Evolutionary conservation across 2,329 filamentous ascomycete genomes (phyloP).

Genomic region (Colletotrichum musicola): DNA sequence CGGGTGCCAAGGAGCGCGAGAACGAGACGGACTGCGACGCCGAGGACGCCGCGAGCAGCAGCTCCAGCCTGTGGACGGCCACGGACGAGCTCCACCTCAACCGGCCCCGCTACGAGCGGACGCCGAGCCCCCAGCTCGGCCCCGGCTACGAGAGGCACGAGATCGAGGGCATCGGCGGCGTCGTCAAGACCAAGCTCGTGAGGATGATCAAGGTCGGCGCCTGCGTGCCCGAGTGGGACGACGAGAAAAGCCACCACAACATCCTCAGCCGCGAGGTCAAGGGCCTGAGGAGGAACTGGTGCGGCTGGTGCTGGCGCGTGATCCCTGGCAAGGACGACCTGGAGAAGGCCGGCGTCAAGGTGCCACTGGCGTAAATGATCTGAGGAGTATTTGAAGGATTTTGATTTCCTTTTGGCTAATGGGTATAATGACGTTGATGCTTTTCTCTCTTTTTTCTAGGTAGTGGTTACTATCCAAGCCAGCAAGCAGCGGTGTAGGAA

Average conservation of each 20-base stretch:
- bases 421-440: neutral
- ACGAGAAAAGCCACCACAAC: slow-evolving; percentile 75
- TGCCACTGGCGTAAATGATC: neutral
- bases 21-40: slow-evolving; percentile 88
- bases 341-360: slow-evolving; percentile 26
- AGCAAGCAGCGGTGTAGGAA: neutral
- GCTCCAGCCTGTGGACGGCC: slow-evolving; percentile 34
- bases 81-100: slow-evolving; percentile 47
- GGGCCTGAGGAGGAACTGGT: slow-evolving; percentile 83
- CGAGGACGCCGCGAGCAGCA: slow-evolving; percentile 72
- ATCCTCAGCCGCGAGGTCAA: slow-evolving; percentile 78
- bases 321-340: slow-evolving; percentile 66
- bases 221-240: slow-evolving; percentile 87
- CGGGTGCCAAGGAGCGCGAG: slow-evolving; percentile 82
- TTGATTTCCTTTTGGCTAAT: too few species aligned
- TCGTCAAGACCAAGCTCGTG: slow-evolving; percentile 89
- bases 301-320: slow-evolving; percentile 88
- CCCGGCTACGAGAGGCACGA: slow-evolving; percentile 88
- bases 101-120: slow-evolving; percentile 49
- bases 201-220: slow-evolving; percentile 84
- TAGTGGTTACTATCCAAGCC: neutral
- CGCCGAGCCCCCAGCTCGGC: slow-evolving; percentile 64
- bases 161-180: slow-evolving; percentile 90
- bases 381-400: too few species aligned
- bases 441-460: neutral